Evolutionary conservation across 2,329 filamentous ascomycete genomes (phyloP), one percentile per base, ranked within the genome.

Genomic region (Ophiostoma fasciatum): DNA sequence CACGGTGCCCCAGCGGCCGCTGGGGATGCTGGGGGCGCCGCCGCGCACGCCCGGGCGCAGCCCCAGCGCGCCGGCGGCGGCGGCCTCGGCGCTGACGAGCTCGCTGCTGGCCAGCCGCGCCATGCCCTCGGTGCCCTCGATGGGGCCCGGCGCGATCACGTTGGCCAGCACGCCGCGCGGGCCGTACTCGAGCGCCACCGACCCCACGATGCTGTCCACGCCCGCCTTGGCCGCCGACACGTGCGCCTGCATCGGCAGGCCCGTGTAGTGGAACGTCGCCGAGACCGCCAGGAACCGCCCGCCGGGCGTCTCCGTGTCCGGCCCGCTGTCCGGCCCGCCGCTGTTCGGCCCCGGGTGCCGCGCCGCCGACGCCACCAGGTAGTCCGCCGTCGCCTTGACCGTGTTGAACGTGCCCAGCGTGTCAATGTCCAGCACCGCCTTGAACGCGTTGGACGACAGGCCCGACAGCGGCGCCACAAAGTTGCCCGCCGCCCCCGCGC

Each of bases 371-470:
- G 74, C 67, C 11, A 84, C 59, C 4, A 98, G 71, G 49, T 93
- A 70, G 0, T 84, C 83, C 23, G 94, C 62, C 1, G 84, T 90
- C 4, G 88, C 85, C 61, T 96, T 96, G 51, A 94, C 68, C 3
- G 85, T 94, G 62, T 96, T 93, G 62, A 82, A 98, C 13, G 82
- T 92, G 22, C 90, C 90, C 25, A 96, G 58, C 3, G 94, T 79
- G 54, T 96, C 90, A 51, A 98, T 98, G 42, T 96, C 90, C 49
- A 96, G 88, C 45, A 98, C 90, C 0, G 82, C 68, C 57, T 87
- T 92, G 74, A 98, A 93, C 4, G 83, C 90, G 53, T 96, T 96
- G 40, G 81, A 61, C 28, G 75, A 84, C 33, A 96, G 71, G 43
- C 78, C 78, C 28, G 78, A 71, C 41, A 96, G 78, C 5, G 88